Percentiles rank a stretch among this genome's conserved stretches.
Evolutionary conservation across 1,284 basidiomycete species (phyloP).

Genomic region (Tilletia indica): DNA sequence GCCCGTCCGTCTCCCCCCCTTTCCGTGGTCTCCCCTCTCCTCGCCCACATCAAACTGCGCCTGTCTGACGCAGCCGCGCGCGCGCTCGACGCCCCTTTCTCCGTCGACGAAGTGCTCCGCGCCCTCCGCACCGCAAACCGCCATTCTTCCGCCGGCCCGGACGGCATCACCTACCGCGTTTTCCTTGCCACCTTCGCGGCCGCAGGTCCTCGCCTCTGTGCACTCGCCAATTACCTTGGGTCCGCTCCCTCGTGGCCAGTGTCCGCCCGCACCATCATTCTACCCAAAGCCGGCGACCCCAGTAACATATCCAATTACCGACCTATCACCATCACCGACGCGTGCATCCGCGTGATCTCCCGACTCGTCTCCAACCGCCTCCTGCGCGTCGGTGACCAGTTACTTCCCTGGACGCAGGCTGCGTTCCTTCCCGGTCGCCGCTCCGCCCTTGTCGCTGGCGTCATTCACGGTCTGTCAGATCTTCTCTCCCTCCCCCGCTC

Average conservation of each 20-base stretch:
- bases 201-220: neutral
- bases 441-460: neutral
- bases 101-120: neutral
- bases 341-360: neutral
- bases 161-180: neutral
- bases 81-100: neutral
- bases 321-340: constrained; percentile 4
- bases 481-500: no score
- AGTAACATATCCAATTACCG: neutral
- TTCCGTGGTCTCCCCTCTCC: no score
- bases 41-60: no score
- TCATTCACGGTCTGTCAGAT: no score
- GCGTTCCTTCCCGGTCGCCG: constrained; percentile 2
- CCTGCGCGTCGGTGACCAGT: neutral
- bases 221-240: neutral
- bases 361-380: neutral
- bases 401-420: neutral
- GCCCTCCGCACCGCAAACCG: neutral
- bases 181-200: neutral
- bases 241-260: neutral
- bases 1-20: no score
- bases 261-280: neutral
- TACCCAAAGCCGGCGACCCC: neutral
- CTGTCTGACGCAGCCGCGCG: no score
- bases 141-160: neutral